phyloP scores from a whole-genome alignment of 2,329 filamentous ascomycete genomes.

The Epichloe brachyelytri region DNA sequence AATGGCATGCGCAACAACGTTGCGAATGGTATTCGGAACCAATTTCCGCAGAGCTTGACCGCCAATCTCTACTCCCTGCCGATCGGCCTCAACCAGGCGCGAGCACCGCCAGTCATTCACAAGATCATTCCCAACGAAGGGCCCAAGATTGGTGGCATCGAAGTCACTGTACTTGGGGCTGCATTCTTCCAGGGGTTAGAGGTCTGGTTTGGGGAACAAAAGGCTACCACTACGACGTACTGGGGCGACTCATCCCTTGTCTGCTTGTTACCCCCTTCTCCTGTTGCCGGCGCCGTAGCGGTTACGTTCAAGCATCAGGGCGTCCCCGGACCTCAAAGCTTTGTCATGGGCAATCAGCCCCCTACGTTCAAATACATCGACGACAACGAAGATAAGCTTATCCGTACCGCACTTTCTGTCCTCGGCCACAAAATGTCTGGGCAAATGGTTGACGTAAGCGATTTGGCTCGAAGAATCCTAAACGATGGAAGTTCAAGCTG shows the following conservation, averaged over 20 bases:
- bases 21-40: conserved; percentile 26
- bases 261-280: conserved; percentile 61
- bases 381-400: conserved; percentile 54
- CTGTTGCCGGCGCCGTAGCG: conserved; percentile 52
- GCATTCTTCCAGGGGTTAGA: conserved; percentile 66
- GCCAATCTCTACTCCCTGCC: conserved; percentile 38
- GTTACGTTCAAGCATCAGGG: conserved; percentile 54
- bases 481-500: conserved; percentile 32
- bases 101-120: conserved; percentile 49
- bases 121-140: conserved; percentile 77
- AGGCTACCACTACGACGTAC: conserved; percentile 59
- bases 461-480: conserved; percentile 49
- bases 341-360: conserved; percentile 28
- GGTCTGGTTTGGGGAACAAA: conserved; percentile 65
- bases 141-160: conserved; percentile 69
- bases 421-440: conserved; percentile 53
- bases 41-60: conserved; percentile 34
- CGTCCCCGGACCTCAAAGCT: conserved; percentile 23
- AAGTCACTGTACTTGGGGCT: conserved; percentile 73
- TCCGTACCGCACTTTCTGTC: conserved; percentile 54
- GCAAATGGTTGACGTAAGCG: conserved; percentile 46
- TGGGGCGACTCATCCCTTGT: conserved; percentile 73
- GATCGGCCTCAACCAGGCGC: conserved; percentile 34
- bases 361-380: conserved; percentile 61
- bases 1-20: conserved; percentile 36